A percentile compares a stretch with the other conserved stretches of the same genome.
phyloP scores from a whole-genome alignment of 257 asterid genomes.

The Linaria vulgaris region DNA sequence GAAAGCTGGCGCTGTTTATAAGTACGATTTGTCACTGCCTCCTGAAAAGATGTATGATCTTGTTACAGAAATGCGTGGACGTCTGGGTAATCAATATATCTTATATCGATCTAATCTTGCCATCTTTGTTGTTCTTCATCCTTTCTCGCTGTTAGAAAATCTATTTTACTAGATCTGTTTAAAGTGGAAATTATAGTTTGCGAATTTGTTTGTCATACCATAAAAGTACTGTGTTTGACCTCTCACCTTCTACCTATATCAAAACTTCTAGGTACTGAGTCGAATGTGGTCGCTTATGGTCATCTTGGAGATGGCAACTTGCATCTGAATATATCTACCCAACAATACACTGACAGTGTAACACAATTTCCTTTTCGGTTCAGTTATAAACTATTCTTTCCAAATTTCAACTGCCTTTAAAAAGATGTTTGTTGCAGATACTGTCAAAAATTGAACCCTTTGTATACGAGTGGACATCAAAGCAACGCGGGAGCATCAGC shows the following conservation, averaged over 20 bases:
- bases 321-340: conserved; percentile 86
- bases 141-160: not conserved
- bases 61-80: conserved; percentile 80
- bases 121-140: not conserved
- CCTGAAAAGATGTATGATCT: conserved; percentile 80
- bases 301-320: conserved; percentile 98
- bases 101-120: not conserved
- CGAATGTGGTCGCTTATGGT: conserved; percentile 84
- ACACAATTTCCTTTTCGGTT: conserved; percentile 22
- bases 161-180: not conserved
- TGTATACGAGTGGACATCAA: conserved; percentile 96
- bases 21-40: conserved; percentile 91
- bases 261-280: conserved; percentile 48
- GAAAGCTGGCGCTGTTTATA: conserved; percentile 94
- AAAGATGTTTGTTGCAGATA: conserved; percentile 46
- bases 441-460: conserved; percentile 83
- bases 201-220: not conserved
- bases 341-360: conserved; percentile 67
- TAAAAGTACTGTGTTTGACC: conserved; percentile 18
- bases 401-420: conserved; percentile 18
- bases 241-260: not conserved
- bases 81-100: conserved; percentile 56
- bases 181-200: not conserved
- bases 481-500: conserved; percentile 92
- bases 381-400: conserved; percentile 16